A percentile compares a stretch with the other conserved stretches of the same genome.
Conservation (phyloP, 805 yeast species). For the Candida fluviatilis region DNA sequence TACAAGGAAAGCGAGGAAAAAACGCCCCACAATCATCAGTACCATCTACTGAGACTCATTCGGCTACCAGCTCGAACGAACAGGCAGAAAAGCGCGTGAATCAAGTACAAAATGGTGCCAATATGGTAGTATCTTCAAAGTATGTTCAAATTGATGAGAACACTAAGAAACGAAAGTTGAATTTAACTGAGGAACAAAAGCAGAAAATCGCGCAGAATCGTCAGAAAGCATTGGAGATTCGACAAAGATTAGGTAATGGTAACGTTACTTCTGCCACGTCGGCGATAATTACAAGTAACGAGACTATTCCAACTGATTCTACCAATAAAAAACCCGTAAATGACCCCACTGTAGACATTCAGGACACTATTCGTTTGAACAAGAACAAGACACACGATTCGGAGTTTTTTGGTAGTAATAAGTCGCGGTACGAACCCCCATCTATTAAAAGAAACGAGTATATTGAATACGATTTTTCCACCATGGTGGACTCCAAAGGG, state of each 20-base stretch:
- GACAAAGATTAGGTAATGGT: slow-evolving; percentile 15
- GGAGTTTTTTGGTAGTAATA: slow-evolving; percentile 4
- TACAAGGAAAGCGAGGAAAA: slow-evolving; percentile 48
- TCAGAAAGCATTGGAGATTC: slow-evolving; percentile 47
- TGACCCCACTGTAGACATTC: slow-evolving; percentile 15
- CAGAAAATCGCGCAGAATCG: slow-evolving; percentile 50
- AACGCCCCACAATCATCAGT: no score
- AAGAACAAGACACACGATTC: slow-evolving; percentile 11
- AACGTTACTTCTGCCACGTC: background rate
- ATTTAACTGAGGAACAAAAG: slow-evolving; percentile 47
- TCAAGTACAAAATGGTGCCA: background rate
- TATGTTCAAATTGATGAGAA: slow-evolving; percentile 8
- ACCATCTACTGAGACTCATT: no score
- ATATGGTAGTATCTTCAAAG: slow-evolving; percentile 5
- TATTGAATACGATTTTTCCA: slow-evolving; percentile 82
- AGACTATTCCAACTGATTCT: background rate
- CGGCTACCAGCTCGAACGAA: no score
- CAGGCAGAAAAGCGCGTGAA: background rate
- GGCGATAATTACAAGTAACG: background rate
- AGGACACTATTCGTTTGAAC: slow-evolving; percentile 11
- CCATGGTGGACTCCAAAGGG: slow-evolving; percentile 85
- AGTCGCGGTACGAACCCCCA: slow-evolving; percentile 20
- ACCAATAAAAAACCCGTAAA: no score
- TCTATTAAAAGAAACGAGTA: slow-evolving; percentile 58
- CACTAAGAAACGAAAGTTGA: slow-evolving; percentile 20